Percentiles rank a stretch among this genome's conserved stretches.
These are phyloP conservation scores for Leccinum subrobustum DNA, from an alignment of 1,284 basidiomycete genomes.

Conservation along the genomic window DNA sequence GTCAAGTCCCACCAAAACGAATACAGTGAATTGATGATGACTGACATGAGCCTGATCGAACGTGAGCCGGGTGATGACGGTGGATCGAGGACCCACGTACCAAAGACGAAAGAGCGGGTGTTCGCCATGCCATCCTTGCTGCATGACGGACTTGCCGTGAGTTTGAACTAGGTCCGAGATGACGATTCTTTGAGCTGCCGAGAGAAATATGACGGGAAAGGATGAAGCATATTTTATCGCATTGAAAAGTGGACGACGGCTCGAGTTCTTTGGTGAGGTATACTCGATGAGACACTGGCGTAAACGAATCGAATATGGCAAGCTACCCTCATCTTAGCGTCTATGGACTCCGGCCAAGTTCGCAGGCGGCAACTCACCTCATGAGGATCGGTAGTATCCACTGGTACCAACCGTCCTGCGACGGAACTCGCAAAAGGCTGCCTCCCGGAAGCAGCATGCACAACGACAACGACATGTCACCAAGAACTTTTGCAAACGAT, in stretches of 20 bases:
- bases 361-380: constrained; percentile 54
- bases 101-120: constrained; percentile 82
- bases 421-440: constrained; percentile 65
- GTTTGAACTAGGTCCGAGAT: constrained; percentile 52
- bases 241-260: constrained; percentile 82
- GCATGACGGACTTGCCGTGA: constrained; percentile 44
- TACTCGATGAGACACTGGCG: constrained; percentile 94
- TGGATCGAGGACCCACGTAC: constrained; percentile 42
- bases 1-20: constrained; percentile 99
- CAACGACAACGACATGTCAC: constrained; percentile 88
- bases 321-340: constrained; percentile 42
- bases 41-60: constrained; percentile 73
- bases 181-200: constrained; percentile 79
- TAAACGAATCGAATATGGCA: constrained; percentile 90
- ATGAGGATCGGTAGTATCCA: constrained; percentile 84
- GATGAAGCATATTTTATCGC: constrained; percentile 96
- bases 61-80: not conserved
- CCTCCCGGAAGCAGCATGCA: constrained; percentile 80
- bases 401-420: constrained; percentile 58
- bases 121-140: constrained; percentile 71
- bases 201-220: constrained; percentile 96
- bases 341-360: constrained; percentile 1
- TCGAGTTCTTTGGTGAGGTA: constrained; percentile 61
- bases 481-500: constrained; percentile 94
- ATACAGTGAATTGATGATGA: constrained; percentile 87